phyloP scores from a whole-genome alignment of 2,329 filamentous ascomycete genomes.

The Stachybotrys chlorohalonatus region DNA sequence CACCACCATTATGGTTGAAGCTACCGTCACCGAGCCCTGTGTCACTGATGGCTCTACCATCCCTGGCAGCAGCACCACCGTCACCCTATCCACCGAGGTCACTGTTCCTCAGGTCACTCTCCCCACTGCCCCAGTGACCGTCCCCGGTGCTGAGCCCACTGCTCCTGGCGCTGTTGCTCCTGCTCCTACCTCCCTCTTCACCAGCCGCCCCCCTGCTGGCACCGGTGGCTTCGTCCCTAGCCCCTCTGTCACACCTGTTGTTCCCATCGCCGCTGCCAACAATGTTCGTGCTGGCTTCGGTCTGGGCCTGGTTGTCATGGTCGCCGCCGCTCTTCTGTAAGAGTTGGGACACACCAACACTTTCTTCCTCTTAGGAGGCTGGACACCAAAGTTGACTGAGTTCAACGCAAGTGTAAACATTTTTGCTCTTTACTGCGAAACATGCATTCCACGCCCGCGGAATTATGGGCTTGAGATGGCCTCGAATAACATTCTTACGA shows the following conservation, averaged over 20 bases:
- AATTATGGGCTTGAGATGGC: background rate
- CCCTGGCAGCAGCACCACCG: conserved; percentile 34
- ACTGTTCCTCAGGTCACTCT: conserved; percentile 45
- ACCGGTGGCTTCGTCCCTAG: conserved; percentile 20
- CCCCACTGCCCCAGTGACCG: conserved; percentile 21
- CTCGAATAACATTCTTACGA: conserved; percentile 42
- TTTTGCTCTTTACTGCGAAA: background rate
- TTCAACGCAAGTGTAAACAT: background rate
- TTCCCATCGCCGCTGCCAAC: conserved; percentile 25
- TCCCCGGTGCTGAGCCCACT: conserved; percentile 11
- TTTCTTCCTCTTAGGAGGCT: background rate
- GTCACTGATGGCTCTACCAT: conserved; percentile 39
- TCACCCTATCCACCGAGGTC: conserved; percentile 40
- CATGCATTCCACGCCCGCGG: background rate
- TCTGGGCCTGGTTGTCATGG: conserved; percentile 27
- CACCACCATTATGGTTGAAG: conserved; percentile 41
- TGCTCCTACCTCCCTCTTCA: conserved; percentile 12
- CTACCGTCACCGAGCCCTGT: conserved; percentile 40
- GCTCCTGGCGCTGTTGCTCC: conserved; percentile 8
- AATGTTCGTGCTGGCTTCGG: conserved; percentile 16
- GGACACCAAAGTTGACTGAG: too few species aligned
- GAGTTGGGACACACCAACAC: conserved; percentile 4
- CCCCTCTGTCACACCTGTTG: conserved; percentile 22
- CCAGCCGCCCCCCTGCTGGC: conserved; percentile 14
- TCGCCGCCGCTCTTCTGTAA: conserved; percentile 40